Evolutionary conservation across 257 asterid genomes (phyloP), one percentile per base, ranked within the genome.

Genomic region (Ehretia macrophylla): DNA sequence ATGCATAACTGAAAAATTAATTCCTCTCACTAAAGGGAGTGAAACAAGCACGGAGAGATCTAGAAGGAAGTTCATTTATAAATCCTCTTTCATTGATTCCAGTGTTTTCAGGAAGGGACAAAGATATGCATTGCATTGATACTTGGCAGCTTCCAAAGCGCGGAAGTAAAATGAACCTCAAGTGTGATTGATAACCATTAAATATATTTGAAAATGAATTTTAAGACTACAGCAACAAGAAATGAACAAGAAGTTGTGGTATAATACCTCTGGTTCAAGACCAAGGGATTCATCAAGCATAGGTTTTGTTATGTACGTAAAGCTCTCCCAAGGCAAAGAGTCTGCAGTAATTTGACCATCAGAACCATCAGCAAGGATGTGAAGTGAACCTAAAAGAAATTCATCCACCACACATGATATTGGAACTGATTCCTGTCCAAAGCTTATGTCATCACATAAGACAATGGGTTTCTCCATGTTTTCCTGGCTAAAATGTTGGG

Each of bases 321-420:
- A 86, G 86, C 92, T 79, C 79, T 89, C 99, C 99, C 99, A 93
- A 16, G 99, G 99, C 71, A 85, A 81, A 56, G 89, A 77, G 63
- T 69, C 71, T 46, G 81, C 86, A 10, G 75, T 56, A 68, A 72
- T 72, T 66, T 85, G 95, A 47, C 87, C 95, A 70, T 88, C 96
- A 63, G 77, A 58, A 60, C 85, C 99, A 83, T 88, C 95, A 8
- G 94, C 83, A 68, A 51, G 62, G 68, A 74, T 70, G 65, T 77
- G 77, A 63, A 77, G 77, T 64, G 79, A 77, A 20, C 88, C 91
- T 77, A 92, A 75, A 57, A 92, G 86, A 76, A 68, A 81, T 67
- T 93, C 99, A 66, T 93, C 97, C 65, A 93, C 91, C 69, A 87
- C 96, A 69, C 99, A 93, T 64, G 94, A 84, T 72, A 89, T 78